Evolutionary conservation across 441 rosid species (phyloP).

Genomic region (Syzygium syzygioides): DNA sequence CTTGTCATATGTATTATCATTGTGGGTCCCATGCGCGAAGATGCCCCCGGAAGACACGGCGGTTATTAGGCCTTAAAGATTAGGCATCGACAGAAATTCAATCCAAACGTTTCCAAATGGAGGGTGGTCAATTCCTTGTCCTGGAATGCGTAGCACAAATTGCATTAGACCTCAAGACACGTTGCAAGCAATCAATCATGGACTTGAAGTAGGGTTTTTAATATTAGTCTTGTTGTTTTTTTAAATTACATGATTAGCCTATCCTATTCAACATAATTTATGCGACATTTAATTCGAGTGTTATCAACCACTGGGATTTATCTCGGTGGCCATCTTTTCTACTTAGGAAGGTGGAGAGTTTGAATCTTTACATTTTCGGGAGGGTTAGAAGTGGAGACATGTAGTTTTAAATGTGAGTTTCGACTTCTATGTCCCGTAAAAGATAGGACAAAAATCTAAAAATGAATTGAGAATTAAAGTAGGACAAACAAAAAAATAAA

Average conservation of each 20-base stretch:
- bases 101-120: not conserved
- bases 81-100: not conserved
- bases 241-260: not conserved
- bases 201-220: no score
- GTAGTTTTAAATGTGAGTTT: no score
- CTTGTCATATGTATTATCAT: not conserved
- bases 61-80: not conserved
- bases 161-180: not conserved
- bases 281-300: not conserved
- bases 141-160: not conserved
- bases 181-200: not conserved
- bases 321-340: accelerated
- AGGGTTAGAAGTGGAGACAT: no score
- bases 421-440: accelerated
- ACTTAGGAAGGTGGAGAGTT: accelerated
- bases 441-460: no score
- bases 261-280: not conserved
- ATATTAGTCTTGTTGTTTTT: no score
- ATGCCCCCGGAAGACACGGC: not conserved
- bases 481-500: no score
- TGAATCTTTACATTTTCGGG: accelerated
- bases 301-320: accelerated
- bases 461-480: no score
- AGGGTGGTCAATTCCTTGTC: not conserved
- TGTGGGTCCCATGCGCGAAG: not conserved